Conservation (phyloP, 2,329 filamentous ascomycete species). For the Penicillium crustosum region DNA sequence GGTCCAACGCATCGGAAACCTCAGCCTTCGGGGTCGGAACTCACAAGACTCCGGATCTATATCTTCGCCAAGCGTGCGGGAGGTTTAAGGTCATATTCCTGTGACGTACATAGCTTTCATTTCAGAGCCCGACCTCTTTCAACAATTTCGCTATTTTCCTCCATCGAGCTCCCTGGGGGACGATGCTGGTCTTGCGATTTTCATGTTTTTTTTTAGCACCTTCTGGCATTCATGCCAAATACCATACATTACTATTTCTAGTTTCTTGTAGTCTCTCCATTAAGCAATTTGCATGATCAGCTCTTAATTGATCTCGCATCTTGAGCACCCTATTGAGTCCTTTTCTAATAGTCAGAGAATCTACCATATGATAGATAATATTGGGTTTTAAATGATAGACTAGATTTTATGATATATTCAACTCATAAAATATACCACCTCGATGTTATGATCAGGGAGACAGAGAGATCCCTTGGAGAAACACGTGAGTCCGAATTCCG, state of each 20-base stretch:
- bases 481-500: constrained; percentile 14
- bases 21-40: constrained; percentile 59
- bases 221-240: constrained; percentile 3
- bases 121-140: constrained; percentile 10
- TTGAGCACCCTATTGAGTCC: neutral
- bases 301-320: neutral
- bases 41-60: constrained; percentile 32
- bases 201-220: constrained; percentile 1
- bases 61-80: constrained; percentile 35
- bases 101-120: constrained; percentile 19
- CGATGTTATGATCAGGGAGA: neutral
- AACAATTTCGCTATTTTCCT: neutral
- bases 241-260: neutral
- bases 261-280: neutral
- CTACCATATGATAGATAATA: neutral
- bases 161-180: neutral
- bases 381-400: neutral
- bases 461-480: neutral
- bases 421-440: too few relatives aligned
- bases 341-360: neutral
- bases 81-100: constrained; percentile 30
- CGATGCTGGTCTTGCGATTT: neutral
- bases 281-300: neutral
- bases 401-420: neutral
- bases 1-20: constrained; percentile 78